These are phyloP conservation scores for Coniella vitis DNA, from an alignment of 2,329 filamentous ascomycete genomes.

Conservation along the genomic window DNA sequence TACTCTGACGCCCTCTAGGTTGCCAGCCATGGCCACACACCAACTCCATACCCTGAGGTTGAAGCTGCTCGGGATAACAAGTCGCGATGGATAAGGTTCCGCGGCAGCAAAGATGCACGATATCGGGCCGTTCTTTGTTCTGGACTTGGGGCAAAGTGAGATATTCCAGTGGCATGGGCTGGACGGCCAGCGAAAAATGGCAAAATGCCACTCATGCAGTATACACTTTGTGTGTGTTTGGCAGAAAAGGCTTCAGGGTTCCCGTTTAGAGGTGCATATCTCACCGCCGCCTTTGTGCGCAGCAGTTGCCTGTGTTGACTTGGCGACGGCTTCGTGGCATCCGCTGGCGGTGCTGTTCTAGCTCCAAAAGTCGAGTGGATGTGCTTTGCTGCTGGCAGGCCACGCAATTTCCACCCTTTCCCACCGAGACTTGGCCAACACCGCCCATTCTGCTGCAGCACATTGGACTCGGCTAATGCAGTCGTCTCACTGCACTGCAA, in stretches of 20 bases:
- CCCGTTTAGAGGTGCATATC: not conserved
- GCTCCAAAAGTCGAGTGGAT: not conserved
- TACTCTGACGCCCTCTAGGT: no score
- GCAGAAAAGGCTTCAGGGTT: slow-evolving; percentile 3
- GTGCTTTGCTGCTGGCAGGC: not conserved
- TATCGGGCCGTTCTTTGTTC: no score
- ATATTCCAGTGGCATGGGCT: no score
- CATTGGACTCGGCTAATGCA: not conserved
- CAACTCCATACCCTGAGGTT: no score
- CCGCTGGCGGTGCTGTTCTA: not conserved
- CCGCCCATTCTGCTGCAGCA: slow-evolving; percentile 4
- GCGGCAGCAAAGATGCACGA: no score
- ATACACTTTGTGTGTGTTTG: no score
- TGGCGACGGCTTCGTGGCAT: slow-evolving; percentile 2
- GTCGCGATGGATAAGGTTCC: no score
- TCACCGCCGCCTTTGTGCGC: not conserved
- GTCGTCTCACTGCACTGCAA: not conserved
- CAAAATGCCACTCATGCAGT: no score
- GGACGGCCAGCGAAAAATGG: no score
- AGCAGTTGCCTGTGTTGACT: not conserved
- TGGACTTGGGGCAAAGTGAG: no score
- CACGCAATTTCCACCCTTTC: not conserved
- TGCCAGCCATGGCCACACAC: no score
- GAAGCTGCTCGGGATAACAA: no score
- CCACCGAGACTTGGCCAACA: not conserved